Conservation (phyloP, 495 filamentous ascomycete species). For the Penicillium steckii region DNA sequence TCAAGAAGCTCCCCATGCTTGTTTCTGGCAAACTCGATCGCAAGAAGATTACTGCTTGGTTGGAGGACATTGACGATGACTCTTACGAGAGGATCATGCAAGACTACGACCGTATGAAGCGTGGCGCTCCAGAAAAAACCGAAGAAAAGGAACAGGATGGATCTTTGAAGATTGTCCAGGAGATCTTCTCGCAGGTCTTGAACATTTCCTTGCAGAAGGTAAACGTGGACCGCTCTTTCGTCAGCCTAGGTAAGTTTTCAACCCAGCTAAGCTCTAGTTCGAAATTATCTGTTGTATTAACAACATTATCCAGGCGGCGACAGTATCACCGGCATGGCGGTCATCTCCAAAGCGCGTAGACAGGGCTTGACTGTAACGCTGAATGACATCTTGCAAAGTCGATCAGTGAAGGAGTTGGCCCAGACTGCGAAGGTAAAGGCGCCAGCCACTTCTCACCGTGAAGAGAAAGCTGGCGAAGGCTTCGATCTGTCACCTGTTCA, state of each 20-base stretch:
- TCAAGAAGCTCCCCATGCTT: constrained; percentile 45
- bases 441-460: constrained; percentile 11
- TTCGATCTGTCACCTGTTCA: constrained; percentile 55
- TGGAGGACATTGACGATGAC: constrained; percentile 38
- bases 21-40: constrained; percentile 51
- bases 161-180: constrained; percentile 28
- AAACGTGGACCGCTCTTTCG: constrained; percentile 40
- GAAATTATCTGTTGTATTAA: constrained; percentile 19
- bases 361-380: constrained; percentile 35
- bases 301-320: constrained; percentile 41
- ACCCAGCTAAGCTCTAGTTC: background rate
- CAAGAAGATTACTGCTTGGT: constrained; percentile 44
- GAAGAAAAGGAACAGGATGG: constrained; percentile 23
- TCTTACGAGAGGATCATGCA: constrained; percentile 40
- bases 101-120: constrained; percentile 34
- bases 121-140: constrained; percentile 24
- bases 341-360: constrained; percentile 40
- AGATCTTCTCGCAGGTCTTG: constrained; percentile 49
- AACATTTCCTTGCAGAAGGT: constrained; percentile 42
- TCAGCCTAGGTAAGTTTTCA: constrained; percentile 39
- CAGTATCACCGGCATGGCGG: constrained; percentile 43
- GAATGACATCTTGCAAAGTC: constrained; percentile 36
- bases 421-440: constrained; percentile 22
- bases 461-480: constrained; percentile 38
- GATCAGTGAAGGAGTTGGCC: constrained; percentile 38